Evolutionary conservation across 768 basidiomycete genomes (phyloP).

Genomic region (Boletellus ananiceps): DNA sequence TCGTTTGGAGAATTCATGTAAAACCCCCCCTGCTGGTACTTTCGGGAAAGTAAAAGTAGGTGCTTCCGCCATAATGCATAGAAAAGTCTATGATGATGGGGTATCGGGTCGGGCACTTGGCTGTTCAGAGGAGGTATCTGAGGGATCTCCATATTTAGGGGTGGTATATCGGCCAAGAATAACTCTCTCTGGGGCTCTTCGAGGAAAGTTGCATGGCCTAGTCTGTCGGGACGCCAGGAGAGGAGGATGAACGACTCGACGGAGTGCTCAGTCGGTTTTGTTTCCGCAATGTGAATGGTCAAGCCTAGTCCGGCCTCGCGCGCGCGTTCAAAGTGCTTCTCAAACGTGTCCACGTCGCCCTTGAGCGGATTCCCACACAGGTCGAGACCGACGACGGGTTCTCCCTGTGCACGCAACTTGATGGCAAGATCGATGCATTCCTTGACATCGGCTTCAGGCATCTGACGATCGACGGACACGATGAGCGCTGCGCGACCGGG

Average conservation of each 20-base stretch:
- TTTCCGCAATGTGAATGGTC: conserved; percentile 86
- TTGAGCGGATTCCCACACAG: conserved; percentile 71
- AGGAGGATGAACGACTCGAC: conserved; percentile 61
- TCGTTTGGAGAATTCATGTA: conserved; percentile 8
- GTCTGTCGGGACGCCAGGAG: conserved; percentile 56
- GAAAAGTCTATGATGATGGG: conserved; percentile 22
- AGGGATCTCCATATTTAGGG: conserved; percentile 12
- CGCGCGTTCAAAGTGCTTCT: conserved; percentile 47
- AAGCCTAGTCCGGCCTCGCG: conserved; percentile 59
- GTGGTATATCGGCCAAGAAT: conserved; percentile 39
- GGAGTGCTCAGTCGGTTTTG: conserved; percentile 50
- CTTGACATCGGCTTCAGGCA: conserved; percentile 44
- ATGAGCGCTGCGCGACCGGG: conserved; percentile 54
- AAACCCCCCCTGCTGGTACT: conserved; percentile 14
- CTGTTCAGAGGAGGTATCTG: conserved; percentile 19
- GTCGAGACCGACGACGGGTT: conserved; percentile 73
- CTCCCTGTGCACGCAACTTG: conserved; percentile 48
- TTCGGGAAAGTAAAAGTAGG: conserved; percentile 16
- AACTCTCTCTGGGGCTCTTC: conserved; percentile 48
- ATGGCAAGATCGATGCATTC: conserved; percentile 60
- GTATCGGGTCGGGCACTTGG: conserved; percentile 17
- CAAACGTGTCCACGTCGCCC: conserved; percentile 53
- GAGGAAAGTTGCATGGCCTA: conserved; percentile 83
- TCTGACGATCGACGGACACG: conserved; percentile 72
- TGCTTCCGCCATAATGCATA: conserved; percentile 23